Evolutionary conservation across 345 rosid species (phyloP), one percentile per base, ranked within the genome.

Genomic region (Rhodamnia argentea): DNA sequence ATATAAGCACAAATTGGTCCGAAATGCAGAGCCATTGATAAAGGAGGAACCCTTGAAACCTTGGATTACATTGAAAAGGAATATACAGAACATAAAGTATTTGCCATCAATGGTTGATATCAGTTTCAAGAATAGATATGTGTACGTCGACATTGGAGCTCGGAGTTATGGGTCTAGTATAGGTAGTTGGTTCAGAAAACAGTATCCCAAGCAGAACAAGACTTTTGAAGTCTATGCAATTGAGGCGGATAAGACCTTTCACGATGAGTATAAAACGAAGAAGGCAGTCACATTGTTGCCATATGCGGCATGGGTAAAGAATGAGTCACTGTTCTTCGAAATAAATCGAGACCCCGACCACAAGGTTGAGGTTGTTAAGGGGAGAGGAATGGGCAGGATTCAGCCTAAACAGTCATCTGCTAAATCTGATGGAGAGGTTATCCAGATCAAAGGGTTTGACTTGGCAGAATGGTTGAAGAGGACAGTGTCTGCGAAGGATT

Each of bases 331-430:
- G 87, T 89, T 91, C 3, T 98, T 96, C 52, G 98, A 96, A 91
- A 95, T 98, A 12, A 94, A 98, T 86, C 91, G 91, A 8, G 99
- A 96, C 88, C 98, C 95, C 0, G 98, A 96, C 44, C 88, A 91
- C 87, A 94, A 95, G 82, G 87, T 88, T 14, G 87, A 86, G 87
- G 98, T 90, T 4, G 81, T 70, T 13, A 91, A 90, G 86, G 98
- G 96, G 42, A 92, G 99, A 87, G 99, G 99, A 83, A 98, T 96
- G 99, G 99, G 99, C 54, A 94, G 99, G 87, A 98, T 98, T 91
- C 97, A 92, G 91, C 97, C 98, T 0, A 93, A 88, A 86, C 87
- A 88, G 74, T 88, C 92, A 1, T 62, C 85, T 18, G 52, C 88
- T 42, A 84, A 88, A 70, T 86, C 85, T 37, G 89, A 91, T n/a